Percentiles rank a stretch among this genome's conserved stretches.
Evolutionary conservation across 306 rosid genomes (phyloP).

Genomic region (Gillenia trifoliata): DNA sequence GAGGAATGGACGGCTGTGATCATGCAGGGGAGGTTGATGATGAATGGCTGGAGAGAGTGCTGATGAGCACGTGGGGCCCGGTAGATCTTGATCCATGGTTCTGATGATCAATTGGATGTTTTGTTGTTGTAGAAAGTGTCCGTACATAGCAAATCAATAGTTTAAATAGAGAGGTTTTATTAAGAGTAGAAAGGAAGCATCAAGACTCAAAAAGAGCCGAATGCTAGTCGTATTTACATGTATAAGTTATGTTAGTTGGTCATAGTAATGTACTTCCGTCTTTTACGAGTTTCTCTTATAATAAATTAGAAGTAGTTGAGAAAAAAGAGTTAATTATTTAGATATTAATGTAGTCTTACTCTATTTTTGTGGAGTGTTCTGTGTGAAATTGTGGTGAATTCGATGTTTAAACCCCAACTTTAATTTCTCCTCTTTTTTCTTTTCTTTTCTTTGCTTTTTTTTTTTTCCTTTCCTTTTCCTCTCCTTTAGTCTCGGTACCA

Average conservation of each 20-base stretch:
- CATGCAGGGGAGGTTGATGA: slow-evolving; percentile 8
- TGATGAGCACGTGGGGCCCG: slow-evolving; percentile 28
- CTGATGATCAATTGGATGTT: not conserved
- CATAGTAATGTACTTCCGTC: too few relatives aligned
- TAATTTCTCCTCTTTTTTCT: not conserved
- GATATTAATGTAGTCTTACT: too few relatives aligned
- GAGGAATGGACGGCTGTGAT: slow-evolving; percentile 19
- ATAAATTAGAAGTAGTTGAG: too few relatives aligned
- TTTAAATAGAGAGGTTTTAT: not conserved
- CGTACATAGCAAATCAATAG: not conserved
- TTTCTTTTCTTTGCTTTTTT: too few relatives aligned
- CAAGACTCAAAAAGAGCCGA: not conserved
- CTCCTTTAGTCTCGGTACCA: not conserved
- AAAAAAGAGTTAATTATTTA: too few relatives aligned
- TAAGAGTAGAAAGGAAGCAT: not conserved
- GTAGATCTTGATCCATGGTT: slow-evolving; percentile 25
- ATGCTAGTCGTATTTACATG: not conserved
- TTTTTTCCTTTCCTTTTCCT: not conserved
- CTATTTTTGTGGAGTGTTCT: not conserved
- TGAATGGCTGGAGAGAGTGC: slow-evolving; percentile 28
- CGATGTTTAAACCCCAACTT: not conserved
- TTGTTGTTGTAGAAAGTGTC: not conserved
- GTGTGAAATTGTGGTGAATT: not conserved
- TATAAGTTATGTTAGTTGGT: not conserved
- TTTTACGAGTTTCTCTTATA: too few relatives aligned